These are phyloP conservation scores for Epichloe glyceriae DNA, from an alignment of 2,329 filamentous ascomycete genomes.

Conservation along the genomic window DNA sequence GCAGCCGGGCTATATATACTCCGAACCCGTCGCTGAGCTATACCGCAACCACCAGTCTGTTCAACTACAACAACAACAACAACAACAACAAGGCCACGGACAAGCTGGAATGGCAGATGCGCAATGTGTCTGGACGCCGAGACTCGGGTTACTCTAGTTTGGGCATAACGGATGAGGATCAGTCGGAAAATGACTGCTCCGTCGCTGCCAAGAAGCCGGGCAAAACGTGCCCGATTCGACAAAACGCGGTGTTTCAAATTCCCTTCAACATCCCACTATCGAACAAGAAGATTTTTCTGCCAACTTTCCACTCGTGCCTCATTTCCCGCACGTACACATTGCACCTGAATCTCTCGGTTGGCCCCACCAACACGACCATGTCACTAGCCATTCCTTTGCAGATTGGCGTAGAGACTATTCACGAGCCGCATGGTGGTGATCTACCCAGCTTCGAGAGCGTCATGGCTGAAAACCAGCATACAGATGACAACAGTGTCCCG, in stretches of 20 bases:
- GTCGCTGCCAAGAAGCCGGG: conserved; percentile 12
- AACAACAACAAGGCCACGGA: conserved; percentile 20
- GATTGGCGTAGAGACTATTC: conserved; percentile 30
- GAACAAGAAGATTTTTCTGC: conserved; percentile 38
- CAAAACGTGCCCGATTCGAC: conserved; percentile 21
- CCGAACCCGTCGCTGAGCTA: conserved; percentile 33
- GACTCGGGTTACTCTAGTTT: conserved; percentile 42
- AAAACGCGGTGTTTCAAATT: conserved; percentile 31
- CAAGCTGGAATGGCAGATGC: conserved; percentile 29
- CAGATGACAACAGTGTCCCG: conserved; percentile 30
- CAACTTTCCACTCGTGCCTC: conserved; percentile 47
- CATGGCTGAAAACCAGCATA: conserved; percentile 27
- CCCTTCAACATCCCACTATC: conserved; percentile 34
- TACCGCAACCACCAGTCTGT: conserved; percentile 29
- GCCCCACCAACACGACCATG: conserved; percentile 28
- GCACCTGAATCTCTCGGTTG: conserved; percentile 31
- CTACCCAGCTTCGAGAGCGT: conserved; percentile 39
- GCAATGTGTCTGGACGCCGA: conserved; percentile 23
- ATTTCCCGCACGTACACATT: conserved; percentile 41
- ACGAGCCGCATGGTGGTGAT: conserved; percentile 19
- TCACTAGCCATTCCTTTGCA: conserved; percentile 37
- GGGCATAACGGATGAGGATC: conserved; percentile 18
- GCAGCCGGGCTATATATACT: conserved; percentile 27
- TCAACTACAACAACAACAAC: conserved; percentile 15
- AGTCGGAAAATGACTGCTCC: conserved; percentile 22